Evolutionary conservation across 2,329 filamentous ascomycete genomes (phyloP).

Genomic region (Microsporum ferrugineum): DNA sequence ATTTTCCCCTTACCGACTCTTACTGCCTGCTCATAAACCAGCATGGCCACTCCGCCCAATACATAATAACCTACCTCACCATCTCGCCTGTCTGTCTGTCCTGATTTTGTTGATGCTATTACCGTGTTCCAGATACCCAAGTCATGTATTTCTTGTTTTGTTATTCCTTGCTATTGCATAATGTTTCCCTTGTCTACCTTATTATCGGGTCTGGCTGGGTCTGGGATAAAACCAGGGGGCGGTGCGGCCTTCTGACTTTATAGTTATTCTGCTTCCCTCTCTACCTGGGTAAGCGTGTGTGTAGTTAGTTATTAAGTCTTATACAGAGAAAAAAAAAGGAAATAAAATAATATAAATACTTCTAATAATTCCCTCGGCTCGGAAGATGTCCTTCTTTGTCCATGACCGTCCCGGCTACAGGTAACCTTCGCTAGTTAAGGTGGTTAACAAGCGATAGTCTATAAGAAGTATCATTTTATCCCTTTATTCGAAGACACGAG

Average conservation of each 20-base stretch:
- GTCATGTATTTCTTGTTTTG: neutral
- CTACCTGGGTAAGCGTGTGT: neutral
- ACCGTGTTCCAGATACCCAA: constrained; percentile 2
- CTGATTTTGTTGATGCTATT: neutral
- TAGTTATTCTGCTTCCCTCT: neutral
- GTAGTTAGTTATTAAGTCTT: neutral
- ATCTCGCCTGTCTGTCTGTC: neutral
- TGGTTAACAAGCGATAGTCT: neutral
- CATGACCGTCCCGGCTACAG: neutral
- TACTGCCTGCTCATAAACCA: neutral
- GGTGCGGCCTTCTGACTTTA: neutral
- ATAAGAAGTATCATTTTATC: neutral
- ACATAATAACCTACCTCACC: neutral
- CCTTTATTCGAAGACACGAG: too few species aligned
- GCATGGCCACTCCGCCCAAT: neutral
- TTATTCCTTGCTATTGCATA: neutral
- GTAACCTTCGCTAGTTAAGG: neutral
- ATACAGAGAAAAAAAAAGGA: neutral
- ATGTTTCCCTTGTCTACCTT: neutral
- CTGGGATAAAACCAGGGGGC: neutral
- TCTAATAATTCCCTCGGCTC: neutral
- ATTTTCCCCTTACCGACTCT: neutral
- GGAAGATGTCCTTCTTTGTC: neutral
- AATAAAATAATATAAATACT: neutral
- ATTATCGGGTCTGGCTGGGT: constrained; percentile 3